phyloP scores from a whole-genome alignment of 768 basidiomycete species.

The Naganishia onofrii region DNA sequence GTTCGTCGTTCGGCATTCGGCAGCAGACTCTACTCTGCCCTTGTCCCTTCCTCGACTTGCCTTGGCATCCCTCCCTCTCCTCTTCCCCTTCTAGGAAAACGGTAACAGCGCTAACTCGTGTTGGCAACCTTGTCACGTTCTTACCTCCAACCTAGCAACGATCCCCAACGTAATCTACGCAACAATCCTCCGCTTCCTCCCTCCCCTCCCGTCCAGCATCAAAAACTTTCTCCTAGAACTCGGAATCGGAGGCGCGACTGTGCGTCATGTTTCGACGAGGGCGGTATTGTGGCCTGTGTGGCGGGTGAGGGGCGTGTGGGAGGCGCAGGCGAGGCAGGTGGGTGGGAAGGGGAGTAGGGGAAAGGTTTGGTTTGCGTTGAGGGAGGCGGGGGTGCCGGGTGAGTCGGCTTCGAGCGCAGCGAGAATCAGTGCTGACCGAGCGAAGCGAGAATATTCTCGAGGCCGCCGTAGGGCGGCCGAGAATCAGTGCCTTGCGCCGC shows the following conservation, averaged over 20 bases:
- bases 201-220: conserved; percentile 31
- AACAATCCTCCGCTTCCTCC: conserved; percentile 37
- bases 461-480: too few species aligned
- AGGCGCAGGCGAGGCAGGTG: conserved; percentile 28
- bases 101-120: too few species aligned
- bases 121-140: too few species aligned
- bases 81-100: background rate
- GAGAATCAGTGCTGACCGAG: too few species aligned
- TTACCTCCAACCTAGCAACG: conserved; percentile 5
- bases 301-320: conserved; percentile 27
- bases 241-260: conserved; percentile 38
- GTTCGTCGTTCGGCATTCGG: too few species aligned
- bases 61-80: background rate
- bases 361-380: conserved; percentile 39
- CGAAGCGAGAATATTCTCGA: too few species aligned
- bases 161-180: conserved; percentile 40
- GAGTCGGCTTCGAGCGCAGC: background rate
- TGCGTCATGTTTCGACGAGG: conserved; percentile 43
- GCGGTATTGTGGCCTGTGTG: conserved; percentile 49
- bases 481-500: too few species aligned
- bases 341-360: conserved; percentile 28
- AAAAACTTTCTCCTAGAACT: conserved; percentile 38
- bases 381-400: conserved; percentile 47
- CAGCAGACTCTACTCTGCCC: too few species aligned
- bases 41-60: too few species aligned